These are phyloP conservation scores for Mastigamoeba balamuthi DNA, from an alignment of 78 protist genomes.

Conservation along the genomic window DNA sequence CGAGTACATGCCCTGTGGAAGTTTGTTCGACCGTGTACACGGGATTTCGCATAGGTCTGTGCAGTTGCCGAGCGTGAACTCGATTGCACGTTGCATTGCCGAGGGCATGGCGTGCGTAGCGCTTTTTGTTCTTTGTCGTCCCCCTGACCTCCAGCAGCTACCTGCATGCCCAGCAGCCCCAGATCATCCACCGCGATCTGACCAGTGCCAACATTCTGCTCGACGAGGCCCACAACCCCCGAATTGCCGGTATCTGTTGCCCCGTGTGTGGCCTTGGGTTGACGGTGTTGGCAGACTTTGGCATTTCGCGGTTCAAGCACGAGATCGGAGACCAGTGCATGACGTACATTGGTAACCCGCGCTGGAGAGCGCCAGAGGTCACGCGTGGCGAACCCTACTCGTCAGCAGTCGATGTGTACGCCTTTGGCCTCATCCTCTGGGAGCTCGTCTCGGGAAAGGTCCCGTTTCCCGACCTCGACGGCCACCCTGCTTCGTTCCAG, in stretches of 20 bases:
- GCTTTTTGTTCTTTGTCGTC: no score
- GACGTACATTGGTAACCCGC: slow-evolving; percentile 38
- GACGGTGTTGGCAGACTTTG: slow-evolving; percentile 53
- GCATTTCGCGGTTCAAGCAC: slow-evolving; percentile 27
- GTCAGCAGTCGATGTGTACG: slow-evolving; percentile 31
- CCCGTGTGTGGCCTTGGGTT: no score
- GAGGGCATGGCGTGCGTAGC: slow-evolving; percentile 46
- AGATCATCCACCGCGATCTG: slow-evolving; percentile 39
- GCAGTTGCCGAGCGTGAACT: no score
- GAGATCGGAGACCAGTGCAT: slow-evolving; percentile 40
- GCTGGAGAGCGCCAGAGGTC: slow-evolving; percentile 53
- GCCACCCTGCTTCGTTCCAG: slow-evolving; percentile 22
- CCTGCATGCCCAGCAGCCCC: slow-evolving; percentile 34
- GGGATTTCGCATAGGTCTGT: no score
- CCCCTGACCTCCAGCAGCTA: no score
- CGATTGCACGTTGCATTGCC: slow-evolving; percentile 16
- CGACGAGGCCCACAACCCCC: background rate
- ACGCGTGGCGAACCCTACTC: slow-evolving; percentile 31
- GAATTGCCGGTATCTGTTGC: no score
- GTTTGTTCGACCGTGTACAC: no score
- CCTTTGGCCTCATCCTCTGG: slow-evolving; percentile 45
- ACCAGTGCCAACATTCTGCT: slow-evolving; percentile 23
- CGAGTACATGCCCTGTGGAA: no score
- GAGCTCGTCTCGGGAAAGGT: slow-evolving; percentile 24
- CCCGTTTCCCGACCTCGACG: slow-evolving; percentile 40